Evolutionary conservation across 2,329 filamentous ascomycete species (phyloP).

Genomic region (Eutypa lata): DNA sequence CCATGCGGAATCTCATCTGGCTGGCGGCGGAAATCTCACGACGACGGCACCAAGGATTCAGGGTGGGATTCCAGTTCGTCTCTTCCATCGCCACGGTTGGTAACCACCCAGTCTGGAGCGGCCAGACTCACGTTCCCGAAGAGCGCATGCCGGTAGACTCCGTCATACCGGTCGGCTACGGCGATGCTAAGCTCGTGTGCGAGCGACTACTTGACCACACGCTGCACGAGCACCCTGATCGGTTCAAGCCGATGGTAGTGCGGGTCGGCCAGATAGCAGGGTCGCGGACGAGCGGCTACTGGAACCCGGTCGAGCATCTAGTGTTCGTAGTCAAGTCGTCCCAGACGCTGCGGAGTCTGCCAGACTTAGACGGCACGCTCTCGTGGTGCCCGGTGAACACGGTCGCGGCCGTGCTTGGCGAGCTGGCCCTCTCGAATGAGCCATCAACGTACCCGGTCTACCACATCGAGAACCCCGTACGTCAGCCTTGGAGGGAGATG

Average conservation of each 20-base stretch:
- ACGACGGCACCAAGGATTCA: neutral
- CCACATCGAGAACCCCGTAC: constrained; percentile 27
- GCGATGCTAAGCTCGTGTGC: constrained; percentile 48
- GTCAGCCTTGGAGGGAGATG: constrained; percentile 22
- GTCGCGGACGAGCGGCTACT: constrained; percentile 44
- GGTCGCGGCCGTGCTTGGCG: constrained; percentile 18
- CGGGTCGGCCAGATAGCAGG: constrained; percentile 53
- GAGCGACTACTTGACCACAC: constrained; percentile 48
- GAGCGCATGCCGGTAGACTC: constrained; percentile 32
- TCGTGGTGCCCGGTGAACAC: constrained; percentile 44
- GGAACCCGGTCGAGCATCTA: constrained; percentile 52
- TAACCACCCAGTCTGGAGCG: constrained; percentile 18
- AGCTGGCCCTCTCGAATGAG: constrained; percentile 15
- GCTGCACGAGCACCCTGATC: constrained; percentile 34
- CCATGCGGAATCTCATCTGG: constrained; percentile 5
- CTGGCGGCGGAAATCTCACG: neutral
- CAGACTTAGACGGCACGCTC: constrained; percentile 35
- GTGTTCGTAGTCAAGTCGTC: constrained; percentile 46
- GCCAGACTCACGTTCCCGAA: constrained; percentile 36
- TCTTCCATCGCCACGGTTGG: constrained; percentile 38
- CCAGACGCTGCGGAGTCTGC: constrained; percentile 39
- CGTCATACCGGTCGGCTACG: constrained; percentile 45
- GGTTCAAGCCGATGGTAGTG: constrained; percentile 40
- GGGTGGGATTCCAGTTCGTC: constrained; percentile 35
- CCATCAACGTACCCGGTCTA: constrained; percentile 16